These are phyloP conservation scores for Xanthoparmelia taractica DNA, from an alignment of 495 filamentous ascomycete species.

Conservation along the genomic window DNA sequence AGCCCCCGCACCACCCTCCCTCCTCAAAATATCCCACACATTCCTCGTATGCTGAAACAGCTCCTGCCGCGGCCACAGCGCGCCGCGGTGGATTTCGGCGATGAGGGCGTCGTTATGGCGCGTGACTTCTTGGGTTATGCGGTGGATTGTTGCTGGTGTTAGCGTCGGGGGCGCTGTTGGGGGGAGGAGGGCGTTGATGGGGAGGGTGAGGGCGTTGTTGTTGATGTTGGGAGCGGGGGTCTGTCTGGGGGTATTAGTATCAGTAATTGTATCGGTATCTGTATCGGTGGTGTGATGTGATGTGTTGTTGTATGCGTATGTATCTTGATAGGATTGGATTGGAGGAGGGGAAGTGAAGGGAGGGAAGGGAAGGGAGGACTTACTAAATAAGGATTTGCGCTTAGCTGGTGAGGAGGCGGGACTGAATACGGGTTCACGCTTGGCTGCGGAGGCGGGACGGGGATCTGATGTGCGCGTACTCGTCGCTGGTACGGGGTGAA, in stretches of 20 bases:
- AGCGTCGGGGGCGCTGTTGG: too few relatives aligned
- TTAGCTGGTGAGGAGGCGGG: too few relatives aligned
- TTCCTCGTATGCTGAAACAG: background rate
- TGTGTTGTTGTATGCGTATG: too few relatives aligned
- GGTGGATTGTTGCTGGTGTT: background rate
- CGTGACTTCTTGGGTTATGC: background rate
- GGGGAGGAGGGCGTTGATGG: background rate
- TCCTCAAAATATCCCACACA: background rate
- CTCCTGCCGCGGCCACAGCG: background rate
- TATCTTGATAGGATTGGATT: too few relatives aligned
- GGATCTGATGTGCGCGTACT: background rate
- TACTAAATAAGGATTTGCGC: background rate
- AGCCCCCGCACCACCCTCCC: too few relatives aligned
- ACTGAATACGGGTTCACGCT: too few relatives aligned
- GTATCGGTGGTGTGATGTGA: too few relatives aligned
- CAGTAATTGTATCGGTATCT: too few relatives aligned
- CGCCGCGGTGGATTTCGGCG: background rate
- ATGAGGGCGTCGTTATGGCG: background rate
- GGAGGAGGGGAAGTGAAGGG: too few relatives aligned
- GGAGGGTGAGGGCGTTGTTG: background rate
- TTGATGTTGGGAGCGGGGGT: too few relatives aligned
- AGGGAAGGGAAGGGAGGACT: too few relatives aligned
- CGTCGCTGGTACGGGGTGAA: background rate
- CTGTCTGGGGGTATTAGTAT: background rate
- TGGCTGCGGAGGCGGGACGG: too few relatives aligned